Conservation (phyloP, 768 basidiomycete genomes). For the Leccinum truebloodii region DNA sequence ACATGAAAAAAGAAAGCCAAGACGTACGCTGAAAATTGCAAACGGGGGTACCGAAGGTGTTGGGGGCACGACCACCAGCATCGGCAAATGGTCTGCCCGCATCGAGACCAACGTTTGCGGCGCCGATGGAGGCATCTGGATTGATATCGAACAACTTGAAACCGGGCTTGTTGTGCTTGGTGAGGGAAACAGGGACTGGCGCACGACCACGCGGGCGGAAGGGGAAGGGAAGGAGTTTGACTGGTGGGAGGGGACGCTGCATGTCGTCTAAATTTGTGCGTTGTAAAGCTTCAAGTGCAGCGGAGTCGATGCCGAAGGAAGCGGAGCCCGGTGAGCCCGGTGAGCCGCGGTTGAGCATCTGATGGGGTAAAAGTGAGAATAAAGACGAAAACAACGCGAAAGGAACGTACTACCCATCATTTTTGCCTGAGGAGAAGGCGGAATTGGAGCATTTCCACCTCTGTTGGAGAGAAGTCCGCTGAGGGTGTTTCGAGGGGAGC, state of each 20-base stretch:
- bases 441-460: slow-evolving; percentile 66
- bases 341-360: slow-evolving; percentile 50
- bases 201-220: slow-evolving; percentile 25
- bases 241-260: slow-evolving; percentile 32
- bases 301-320: slow-evolving; percentile 40
- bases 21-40: slow-evolving; percentile 89
- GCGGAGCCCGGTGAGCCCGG: slow-evolving; percentile 17
- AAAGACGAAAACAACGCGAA: not conserved
- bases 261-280: slow-evolving; percentile 37
- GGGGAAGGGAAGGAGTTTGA: slow-evolving; percentile 38
- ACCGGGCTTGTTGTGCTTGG: slow-evolving; percentile 48
- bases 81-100: slow-evolving; percentile 60
- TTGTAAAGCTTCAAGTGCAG: slow-evolving; percentile 31
- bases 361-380: slow-evolving; percentile 23
- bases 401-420: slow-evolving; percentile 74
- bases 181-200: slow-evolving; percentile 41
- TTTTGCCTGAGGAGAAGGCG: slow-evolving; percentile 88
- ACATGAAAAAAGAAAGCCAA: slow-evolving; percentile 8
- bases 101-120: slow-evolving; percentile 69
- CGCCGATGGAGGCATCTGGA: slow-evolving; percentile 50
- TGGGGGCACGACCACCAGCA: slow-evolving; percentile 36
- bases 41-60: slow-evolving; percentile 73
- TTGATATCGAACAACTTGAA: slow-evolving; percentile 53
- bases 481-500: slow-evolving; percentile 29
- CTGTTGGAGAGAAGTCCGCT: slow-evolving; percentile 47